Evolutionary conservation across 495 filamentous ascomycete species (phyloP).

Genomic region (Penicillium psychrofluorescens): DNA sequence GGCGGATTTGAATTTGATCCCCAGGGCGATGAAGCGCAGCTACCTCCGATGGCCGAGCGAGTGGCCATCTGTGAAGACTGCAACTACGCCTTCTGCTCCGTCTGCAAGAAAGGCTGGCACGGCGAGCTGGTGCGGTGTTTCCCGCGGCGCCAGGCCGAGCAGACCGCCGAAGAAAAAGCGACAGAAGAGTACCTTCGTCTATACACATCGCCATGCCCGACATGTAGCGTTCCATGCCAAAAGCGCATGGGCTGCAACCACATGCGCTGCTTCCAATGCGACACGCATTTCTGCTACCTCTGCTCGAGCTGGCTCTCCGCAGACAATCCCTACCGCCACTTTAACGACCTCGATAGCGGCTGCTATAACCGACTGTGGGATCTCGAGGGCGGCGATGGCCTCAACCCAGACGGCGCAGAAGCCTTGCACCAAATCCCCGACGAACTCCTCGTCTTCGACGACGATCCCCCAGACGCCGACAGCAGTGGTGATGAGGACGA

Average conservation of each 20-base stretch:
- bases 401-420: conserved; percentile 37
- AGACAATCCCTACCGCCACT: conserved; percentile 80
- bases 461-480: conserved; percentile 10
- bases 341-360: conserved; percentile 56
- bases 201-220: conserved; percentile 86
- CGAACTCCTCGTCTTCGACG: conserved; percentile 29
- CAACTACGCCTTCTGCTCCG: conserved; percentile 80
- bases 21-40: conserved; percentile 24
- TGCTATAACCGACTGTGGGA: conserved; percentile 91
- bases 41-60: conserved; percentile 47
- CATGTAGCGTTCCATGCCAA: conserved; percentile 74
- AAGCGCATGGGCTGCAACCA: conserved; percentile 97
- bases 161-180: conserved; percentile 76
- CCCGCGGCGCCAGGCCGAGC: conserved; percentile 51
- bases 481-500: conserved; percentile 29
- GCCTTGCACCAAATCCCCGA: conserved; percentile 35
- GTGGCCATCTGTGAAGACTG: conserved; percentile 86
- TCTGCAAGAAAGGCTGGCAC: conserved; percentile 77
- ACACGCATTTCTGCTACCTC: conserved; percentile 92
- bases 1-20: conserved; percentile 21
- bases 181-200: conserved; percentile 70
- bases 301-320: conserved; percentile 80
- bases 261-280: conserved; percentile 89
- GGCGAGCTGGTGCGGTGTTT: conserved; percentile 67
- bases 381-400: conserved; percentile 72